These are phyloP conservation scores for Dimargaris verticillata DNA, from an alignment of 192 early-diverging fungal species.

Conservation along the genomic window DNA sequence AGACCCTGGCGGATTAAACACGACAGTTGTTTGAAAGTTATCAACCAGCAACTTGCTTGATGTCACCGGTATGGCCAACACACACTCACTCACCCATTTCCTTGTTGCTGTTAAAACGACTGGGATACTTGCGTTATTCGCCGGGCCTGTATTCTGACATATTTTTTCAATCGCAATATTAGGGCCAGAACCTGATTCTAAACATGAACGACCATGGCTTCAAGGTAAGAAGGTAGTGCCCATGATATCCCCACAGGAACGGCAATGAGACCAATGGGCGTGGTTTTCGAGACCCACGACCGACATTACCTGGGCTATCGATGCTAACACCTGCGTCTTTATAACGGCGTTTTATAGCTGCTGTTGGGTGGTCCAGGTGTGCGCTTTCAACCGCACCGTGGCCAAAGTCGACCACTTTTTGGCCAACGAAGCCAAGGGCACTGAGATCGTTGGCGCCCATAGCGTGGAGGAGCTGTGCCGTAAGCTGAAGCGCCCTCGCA, in stretches of 20 bases:
- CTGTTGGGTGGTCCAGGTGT: constrained; percentile 19
- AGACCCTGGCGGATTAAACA: background rate
- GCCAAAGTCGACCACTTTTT: constrained; percentile 91
- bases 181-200: constrained; percentile 97
- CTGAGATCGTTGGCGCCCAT: constrained; percentile 83
- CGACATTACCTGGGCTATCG: too few species aligned
- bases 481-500: constrained; percentile 88
- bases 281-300: too few species aligned
- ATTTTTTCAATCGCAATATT: background rate
- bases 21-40: background rate
- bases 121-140: background rate
- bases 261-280: too few species aligned
- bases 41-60: background rate
- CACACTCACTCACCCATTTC: background rate
- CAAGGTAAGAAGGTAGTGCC: constrained; percentile 23
- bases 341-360: too few species aligned
- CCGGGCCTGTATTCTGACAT: background rate
- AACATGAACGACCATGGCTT: constrained; percentile 98
- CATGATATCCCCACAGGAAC: too few species aligned
- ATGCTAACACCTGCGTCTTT: too few species aligned
- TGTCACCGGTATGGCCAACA: background rate
- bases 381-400: constrained; percentile 91
- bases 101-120: background rate
- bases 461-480: constrained; percentile 85
- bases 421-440: constrained; percentile 93